Evolutionary conservation across 2,329 filamentous ascomycete species (phyloP).

Genomic region (Lachnellula subtilissima): DNA sequence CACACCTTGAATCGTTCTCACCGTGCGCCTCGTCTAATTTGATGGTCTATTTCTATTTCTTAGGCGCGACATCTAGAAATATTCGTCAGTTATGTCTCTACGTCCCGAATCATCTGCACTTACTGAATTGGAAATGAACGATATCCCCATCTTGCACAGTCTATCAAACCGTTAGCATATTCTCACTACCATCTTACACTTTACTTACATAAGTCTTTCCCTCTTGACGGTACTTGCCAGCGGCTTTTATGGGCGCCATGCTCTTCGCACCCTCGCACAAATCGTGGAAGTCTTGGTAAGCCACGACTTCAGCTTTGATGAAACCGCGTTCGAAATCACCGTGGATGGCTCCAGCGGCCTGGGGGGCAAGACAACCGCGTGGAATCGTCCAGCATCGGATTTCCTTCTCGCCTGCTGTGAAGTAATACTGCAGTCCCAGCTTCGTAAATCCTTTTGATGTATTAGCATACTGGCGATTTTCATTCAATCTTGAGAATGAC

Average conservation of each 20-base stretch:
- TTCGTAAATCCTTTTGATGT: slow-evolving; percentile 32
- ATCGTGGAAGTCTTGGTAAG: slow-evolving; percentile 42
- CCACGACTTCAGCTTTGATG: slow-evolving; percentile 43
- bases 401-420: slow-evolving; percentile 44
- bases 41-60: slow-evolving; percentile 7
- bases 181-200: not conserved
- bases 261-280: slow-evolving; percentile 40
- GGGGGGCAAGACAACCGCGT: slow-evolving; percentile 35
- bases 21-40: too few species aligned
- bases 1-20: too few species aligned
- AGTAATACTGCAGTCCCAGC: slow-evolving; percentile 42
- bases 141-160: slow-evolving; percentile 41
- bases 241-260: slow-evolving; percentile 42
- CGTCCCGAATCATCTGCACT: slow-evolving; percentile 17
- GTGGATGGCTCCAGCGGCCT: slow-evolving; percentile 35
- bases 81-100: not conserved
- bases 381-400: slow-evolving; percentile 42
- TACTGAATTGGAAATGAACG: slow-evolving; percentile 42
- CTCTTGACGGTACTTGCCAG: slow-evolving; percentile 42
- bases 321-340: slow-evolving; percentile 41
- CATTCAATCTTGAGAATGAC: too few species aligned
- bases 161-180: not conserved
- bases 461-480: not conserved
- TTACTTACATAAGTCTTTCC: slow-evolving; percentile 37
- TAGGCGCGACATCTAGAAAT: slow-evolving; percentile 12